Conservation (phyloP, 2,329 filamentous ascomycete genomes). For the Hymenoscyphus occultus region DNA sequence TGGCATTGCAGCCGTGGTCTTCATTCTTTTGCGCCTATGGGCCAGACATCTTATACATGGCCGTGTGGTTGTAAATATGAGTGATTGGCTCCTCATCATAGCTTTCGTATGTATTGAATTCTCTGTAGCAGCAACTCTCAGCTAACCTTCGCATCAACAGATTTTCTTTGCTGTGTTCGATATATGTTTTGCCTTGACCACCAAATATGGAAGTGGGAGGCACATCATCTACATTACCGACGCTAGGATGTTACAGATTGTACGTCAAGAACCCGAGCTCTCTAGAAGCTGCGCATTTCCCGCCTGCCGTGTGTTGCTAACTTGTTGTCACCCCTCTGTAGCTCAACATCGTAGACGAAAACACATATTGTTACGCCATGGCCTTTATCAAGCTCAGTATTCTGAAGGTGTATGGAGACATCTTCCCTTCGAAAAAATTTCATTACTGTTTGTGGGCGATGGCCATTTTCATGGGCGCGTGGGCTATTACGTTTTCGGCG, state of each 20-base stretch:
- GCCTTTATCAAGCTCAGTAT: slow-evolving; percentile 5
- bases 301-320: background rate
- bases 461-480: background rate
- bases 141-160: background rate
- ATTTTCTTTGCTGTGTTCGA: background rate
- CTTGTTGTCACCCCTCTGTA: background rate
- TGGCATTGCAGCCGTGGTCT: background rate
- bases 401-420: background rate
- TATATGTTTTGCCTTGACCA: background rate
- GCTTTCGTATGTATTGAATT: background rate
- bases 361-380: slow-evolving; percentile 1
- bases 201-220: slow-evolving; percentile 1
- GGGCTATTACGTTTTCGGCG: background rate
- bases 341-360: background rate
- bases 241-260: slow-evolving; percentile 1
- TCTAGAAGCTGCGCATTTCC: background rate
- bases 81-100: slow-evolving; percentile 3
- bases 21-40: slow-evolving; percentile 1
- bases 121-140: background rate
- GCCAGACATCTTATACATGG: background rate
- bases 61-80: background rate
- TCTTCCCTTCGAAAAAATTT: background rate
- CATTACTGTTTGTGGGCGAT: background rate
- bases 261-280: background rate
- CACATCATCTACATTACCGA: background rate